phyloP scores from a whole-genome alignment of 2,329 filamentous ascomycete species.

The Fusarium nisikadoi region DNA sequence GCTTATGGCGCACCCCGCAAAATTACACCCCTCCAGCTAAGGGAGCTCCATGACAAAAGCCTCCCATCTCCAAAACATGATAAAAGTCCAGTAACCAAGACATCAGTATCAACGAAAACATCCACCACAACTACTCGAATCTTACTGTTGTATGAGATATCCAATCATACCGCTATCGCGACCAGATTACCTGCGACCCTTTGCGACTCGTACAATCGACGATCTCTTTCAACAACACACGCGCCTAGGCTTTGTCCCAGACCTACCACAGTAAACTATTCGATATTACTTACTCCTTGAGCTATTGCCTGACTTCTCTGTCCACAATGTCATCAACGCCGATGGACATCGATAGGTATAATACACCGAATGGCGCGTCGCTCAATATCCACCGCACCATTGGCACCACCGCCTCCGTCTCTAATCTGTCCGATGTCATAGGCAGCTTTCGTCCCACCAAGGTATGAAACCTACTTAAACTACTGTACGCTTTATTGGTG shows the following conservation, averaged over 20 bases:
- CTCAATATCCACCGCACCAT: constrained; percentile 63
- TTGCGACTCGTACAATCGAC: constrained; percentile 1
- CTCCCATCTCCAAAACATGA: constrained; percentile 26
- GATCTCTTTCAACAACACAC: not conserved
- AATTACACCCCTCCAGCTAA: constrained; percentile 39
- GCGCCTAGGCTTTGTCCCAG: constrained; percentile 8
- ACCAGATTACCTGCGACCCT: not conserved
- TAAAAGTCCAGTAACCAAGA: not conserved
- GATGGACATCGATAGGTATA: constrained; percentile 66
- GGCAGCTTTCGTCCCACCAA: constrained; percentile 81
- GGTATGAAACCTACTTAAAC: constrained; percentile 60
- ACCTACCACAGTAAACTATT: not conserved
- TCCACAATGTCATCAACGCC: constrained; percentile 61
- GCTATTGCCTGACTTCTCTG: not conserved
- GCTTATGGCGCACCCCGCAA: constrained; percentile 31
- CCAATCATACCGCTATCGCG: not conserved
- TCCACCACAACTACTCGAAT: not conserved
- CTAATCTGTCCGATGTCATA: constrained; percentile 82
- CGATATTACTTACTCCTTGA: not conserved
- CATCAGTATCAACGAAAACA: not conserved
- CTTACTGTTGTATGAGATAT: not conserved
- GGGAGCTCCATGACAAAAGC: constrained; percentile 25
- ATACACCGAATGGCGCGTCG: constrained; percentile 54
- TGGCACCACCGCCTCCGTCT: constrained; percentile 58
- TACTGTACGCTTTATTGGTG: not conserved